A percentile compares a stretch with the other conserved stretches of the same genome.
phyloP scores from a whole-genome alignment of 106 monocot genomes.

The Allium sativum region DNA sequence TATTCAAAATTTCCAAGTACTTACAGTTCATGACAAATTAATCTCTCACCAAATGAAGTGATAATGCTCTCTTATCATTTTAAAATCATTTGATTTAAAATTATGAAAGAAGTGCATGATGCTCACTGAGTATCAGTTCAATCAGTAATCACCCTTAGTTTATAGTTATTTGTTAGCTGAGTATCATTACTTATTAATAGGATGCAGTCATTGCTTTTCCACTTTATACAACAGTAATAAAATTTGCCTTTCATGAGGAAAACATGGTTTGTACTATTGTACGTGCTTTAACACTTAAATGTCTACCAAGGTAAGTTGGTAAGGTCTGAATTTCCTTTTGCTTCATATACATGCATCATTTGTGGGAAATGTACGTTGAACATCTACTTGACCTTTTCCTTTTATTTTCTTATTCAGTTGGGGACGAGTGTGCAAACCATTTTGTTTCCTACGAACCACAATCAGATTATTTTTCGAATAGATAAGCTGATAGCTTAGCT shows the following conservation, averaged over 20 bases:
- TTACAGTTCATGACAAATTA: background rate
- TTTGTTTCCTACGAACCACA: slow-evolving; percentile 45
- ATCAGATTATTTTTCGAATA: slow-evolving; percentile 67
- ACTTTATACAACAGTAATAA: slow-evolving; percentile 72
- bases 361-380: too few species aligned
- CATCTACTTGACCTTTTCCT: slow-evolving; percentile 1
- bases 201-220: slow-evolving; percentile 82
- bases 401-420: slow-evolving; percentile 52
- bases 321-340: slow-evolving; percentile 34
- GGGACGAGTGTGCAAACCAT: slow-evolving; percentile 71
- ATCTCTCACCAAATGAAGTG: too few species aligned
- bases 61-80: too few species aligned
- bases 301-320: slow-evolving; percentile 98
- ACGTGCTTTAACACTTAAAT: slow-evolving; percentile 95
- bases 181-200: slow-evolving; percentile 23
- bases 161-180: background rate
- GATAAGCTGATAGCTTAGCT: background rate
- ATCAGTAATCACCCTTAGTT: too few species aligned
- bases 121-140: too few species aligned
- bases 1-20: background rate
- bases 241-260: slow-evolving; percentile 88
- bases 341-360: background rate
- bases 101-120: too few species aligned
- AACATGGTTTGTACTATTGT: slow-evolving; percentile 88
- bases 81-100: too few species aligned